Evolutionary conservation across 2,329 filamentous ascomycete species (phyloP).

Genomic region (Gnomoniopsis sp.): DNA sequence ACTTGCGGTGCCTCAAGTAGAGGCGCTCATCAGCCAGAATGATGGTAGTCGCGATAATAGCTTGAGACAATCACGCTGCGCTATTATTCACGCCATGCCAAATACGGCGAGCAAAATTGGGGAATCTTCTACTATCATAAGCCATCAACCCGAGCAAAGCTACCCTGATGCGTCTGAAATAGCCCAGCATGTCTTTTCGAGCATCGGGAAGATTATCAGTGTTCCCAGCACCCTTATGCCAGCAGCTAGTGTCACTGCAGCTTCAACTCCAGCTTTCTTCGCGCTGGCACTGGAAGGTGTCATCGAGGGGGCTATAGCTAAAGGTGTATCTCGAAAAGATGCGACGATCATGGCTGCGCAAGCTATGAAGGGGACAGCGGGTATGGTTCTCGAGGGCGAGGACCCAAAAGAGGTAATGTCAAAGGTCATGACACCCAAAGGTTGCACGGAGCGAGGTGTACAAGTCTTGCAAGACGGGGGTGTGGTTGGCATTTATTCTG

Average conservation of each 20-base stretch:
- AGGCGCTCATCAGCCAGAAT: slow-evolving; percentile 55
- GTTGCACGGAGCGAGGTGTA: slow-evolving; percentile 73
- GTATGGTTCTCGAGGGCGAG: slow-evolving; percentile 65
- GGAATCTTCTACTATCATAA: slow-evolving; percentile 81
- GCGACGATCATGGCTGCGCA: slow-evolving; percentile 76
- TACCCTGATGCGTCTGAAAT: not conserved
- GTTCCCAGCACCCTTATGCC: slow-evolving; percentile 65
- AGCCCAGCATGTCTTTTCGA: slow-evolving; percentile 20
- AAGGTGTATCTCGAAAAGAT: slow-evolving; percentile 70
- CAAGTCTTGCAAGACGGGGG: slow-evolving; percentile 70
- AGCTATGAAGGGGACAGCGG: slow-evolving; percentile 71
- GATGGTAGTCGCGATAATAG: slow-evolving; percentile 29
- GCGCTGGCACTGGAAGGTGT: slow-evolving; percentile 72
- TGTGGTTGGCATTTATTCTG: slow-evolving; percentile 52
- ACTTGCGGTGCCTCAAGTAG: slow-evolving; percentile 66
- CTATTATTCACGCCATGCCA: slow-evolving; percentile 76
- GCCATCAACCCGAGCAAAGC: slow-evolving; percentile 23
- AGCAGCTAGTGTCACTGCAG: not conserved
- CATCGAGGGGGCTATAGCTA: slow-evolving; percentile 73
- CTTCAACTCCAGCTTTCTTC: slow-evolving; percentile 44
- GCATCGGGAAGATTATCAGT: slow-evolving; percentile 67
- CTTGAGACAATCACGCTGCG: slow-evolving; percentile 37
- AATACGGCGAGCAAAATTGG: slow-evolving; percentile 78
- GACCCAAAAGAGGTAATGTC: slow-evolving; percentile 47
- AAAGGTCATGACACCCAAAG: slow-evolving; percentile 73